Evolutionary conservation across 805 yeast species (phyloP).

Genomic region (Candida ascalaphidarum): DNA sequence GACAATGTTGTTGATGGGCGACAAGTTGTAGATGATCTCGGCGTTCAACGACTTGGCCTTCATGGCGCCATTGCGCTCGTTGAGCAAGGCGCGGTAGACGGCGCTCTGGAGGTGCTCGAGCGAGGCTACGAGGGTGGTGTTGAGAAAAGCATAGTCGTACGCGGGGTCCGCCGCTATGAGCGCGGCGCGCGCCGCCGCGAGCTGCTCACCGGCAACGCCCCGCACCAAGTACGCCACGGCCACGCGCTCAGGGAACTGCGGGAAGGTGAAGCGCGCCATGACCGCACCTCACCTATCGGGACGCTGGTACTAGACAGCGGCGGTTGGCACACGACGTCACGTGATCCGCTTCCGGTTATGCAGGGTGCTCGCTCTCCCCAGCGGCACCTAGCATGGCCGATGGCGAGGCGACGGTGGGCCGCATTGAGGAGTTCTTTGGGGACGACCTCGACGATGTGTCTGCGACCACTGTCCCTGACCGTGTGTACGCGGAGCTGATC

Average conservation of each 20-base stretch:
- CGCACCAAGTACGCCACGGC: constrained; percentile 37
- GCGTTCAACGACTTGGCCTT: constrained; percentile 64
- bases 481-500: constrained; percentile 24
- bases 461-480: too few relatives aligned
- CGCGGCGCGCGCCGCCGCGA: constrained; percentile 34
- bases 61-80: constrained; percentile 36
- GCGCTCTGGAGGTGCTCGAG: constrained; percentile 56
- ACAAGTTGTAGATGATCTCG: constrained; percentile 59
- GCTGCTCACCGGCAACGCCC: constrained; percentile 30
- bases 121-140: constrained; percentile 49
- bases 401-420: too few relatives aligned
- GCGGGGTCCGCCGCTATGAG: constrained; percentile 36
- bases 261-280: too few relatives aligned
- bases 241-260: constrained; percentile 36
- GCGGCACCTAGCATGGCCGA: too few relatives aligned
- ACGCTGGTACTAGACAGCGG: too few relatives aligned
- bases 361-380: too few relatives aligned
- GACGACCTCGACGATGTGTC: too few relatives aligned
- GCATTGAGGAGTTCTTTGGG: too few relatives aligned
- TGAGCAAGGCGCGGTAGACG: constrained; percentile 51
- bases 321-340: too few relatives aligned
- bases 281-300: too few relatives aligned
- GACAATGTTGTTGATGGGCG: constrained; percentile 63
- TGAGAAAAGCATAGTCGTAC: constrained; percentile 59
- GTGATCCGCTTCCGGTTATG: too few relatives aligned